phyloP scores from a whole-genome alignment of 2,329 filamentous ascomycete species.

The Tetracladium maxilliforme region DNA sequence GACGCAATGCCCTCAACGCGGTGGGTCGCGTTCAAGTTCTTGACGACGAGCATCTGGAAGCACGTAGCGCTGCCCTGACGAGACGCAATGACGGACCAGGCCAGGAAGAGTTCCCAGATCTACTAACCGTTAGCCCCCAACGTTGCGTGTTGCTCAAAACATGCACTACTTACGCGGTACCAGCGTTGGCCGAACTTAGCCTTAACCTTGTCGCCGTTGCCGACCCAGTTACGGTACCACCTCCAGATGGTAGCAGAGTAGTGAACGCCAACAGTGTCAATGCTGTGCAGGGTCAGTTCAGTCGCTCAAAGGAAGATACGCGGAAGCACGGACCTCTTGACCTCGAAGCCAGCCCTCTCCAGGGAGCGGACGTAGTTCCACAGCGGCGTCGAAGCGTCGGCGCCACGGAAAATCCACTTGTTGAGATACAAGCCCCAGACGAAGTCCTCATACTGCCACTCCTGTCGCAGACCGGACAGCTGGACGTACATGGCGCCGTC shows the following conservation, averaged over 20 bases:
- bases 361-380: slow-evolving; percentile 52
- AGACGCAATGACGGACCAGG: slow-evolving; percentile 70
- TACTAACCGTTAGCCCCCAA: too few species aligned
- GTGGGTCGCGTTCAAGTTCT: slow-evolving; percentile 82
- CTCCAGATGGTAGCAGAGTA: slow-evolving; percentile 58
- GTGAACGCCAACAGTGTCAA: slow-evolving; percentile 21
- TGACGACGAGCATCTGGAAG: slow-evolving; percentile 76
- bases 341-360: slow-evolving; percentile 53
- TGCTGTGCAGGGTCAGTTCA: slow-evolving; percentile 5
- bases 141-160: slow-evolving; percentile 1
- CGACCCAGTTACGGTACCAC: slow-evolving; percentile 64
- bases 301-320: not conserved
- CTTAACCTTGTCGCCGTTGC: slow-evolving; percentile 52
- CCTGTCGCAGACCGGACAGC: slow-evolving; percentile 53
- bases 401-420: slow-evolving; percentile 62
- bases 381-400: slow-evolving; percentile 54
- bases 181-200: slow-evolving; percentile 55
- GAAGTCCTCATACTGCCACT: slow-evolving; percentile 60
- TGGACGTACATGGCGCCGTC: slow-evolving; percentile 60
- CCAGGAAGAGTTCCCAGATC: slow-evolving; percentile 90
- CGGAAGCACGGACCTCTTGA: slow-evolving; percentile 30
- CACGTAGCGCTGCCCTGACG: slow-evolving; percentile 75
- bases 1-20: slow-evolving; percentile 58
- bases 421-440: slow-evolving; percentile 66
- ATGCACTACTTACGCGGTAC: slow-evolving; percentile 41